phyloP scores from a whole-genome alignment of 805 yeast species.

The Candida peoriensis region DNA sequence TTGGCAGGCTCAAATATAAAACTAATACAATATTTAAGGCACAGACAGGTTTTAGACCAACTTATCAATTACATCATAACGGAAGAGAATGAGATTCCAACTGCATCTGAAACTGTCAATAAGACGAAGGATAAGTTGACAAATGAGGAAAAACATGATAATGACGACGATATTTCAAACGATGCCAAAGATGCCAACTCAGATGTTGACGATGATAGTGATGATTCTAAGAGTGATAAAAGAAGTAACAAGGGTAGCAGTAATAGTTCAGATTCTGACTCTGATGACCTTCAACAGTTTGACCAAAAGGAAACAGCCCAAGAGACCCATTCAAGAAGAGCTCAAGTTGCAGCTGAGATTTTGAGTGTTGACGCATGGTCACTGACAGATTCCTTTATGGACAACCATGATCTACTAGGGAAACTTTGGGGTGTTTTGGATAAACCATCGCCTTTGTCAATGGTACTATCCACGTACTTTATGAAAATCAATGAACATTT shows the following conservation, averaged over 20 bases:
- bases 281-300: slow-evolving; percentile 19
- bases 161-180: neutral
- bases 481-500: slow-evolving; percentile 89
- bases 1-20: slow-evolving; percentile 66
- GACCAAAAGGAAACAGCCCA: slow-evolving; percentile 32
- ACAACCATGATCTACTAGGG: slow-evolving; percentile 56
- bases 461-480: slow-evolving; percentile 78
- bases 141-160: slow-evolving; percentile 3
- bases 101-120: neutral
- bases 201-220: slow-evolving; percentile 16
- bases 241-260: too few relatives aligned
- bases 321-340: slow-evolving; percentile 36
- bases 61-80: slow-evolving; percentile 62
- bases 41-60: slow-evolving; percentile 65
- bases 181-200: slow-evolving; percentile 15
- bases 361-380: slow-evolving; percentile 93
- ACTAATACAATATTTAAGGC: slow-evolving; percentile 72
- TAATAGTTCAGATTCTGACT: slow-evolving; percentile 27
- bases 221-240: slow-evolving; percentile 12
- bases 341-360: slow-evolving; percentile 82
- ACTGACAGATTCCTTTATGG: slow-evolving; percentile 84
- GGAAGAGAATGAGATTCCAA: slow-evolving; percentile 21
- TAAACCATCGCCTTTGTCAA: slow-evolving; percentile 58
- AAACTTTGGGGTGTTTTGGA: slow-evolving; percentile 80
- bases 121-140: slow-evolving; percentile 9